Percentiles rank a stretch among this genome's conserved stretches.
Evolutionary conservation across 352 stramenopile species (phyloP).

Genomic region (Phytophthora aleatoria): DNA sequence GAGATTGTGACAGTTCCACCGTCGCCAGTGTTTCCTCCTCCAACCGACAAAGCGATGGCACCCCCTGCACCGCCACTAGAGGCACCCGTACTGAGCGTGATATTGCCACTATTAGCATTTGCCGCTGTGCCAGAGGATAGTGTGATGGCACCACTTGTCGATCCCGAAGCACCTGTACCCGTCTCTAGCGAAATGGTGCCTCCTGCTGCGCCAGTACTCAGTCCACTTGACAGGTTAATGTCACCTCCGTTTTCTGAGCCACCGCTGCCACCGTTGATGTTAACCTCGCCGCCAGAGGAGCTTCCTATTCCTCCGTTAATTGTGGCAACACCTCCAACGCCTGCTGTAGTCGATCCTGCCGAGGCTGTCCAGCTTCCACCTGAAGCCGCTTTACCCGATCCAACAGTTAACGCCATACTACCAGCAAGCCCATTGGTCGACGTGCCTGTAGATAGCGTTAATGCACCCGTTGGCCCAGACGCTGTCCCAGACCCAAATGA

Average conservation of each 20-base stretch:
- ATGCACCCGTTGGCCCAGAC: constrained; percentile 37
- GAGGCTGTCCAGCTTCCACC: constrained; percentile 35
- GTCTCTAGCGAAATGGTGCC: constrained; percentile 34
- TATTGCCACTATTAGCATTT: constrained; percentile 40
- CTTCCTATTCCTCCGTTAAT: constrained; percentile 39
- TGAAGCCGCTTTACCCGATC: constrained; percentile 18
- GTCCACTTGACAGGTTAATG: constrained; percentile 44
- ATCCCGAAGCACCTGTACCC: constrained; percentile 29
- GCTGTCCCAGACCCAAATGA: constrained; percentile 34
- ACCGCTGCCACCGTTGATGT: constrained; percentile 36
- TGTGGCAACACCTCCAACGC: constrained; percentile 35
- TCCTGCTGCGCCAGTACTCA: constrained; percentile 31
- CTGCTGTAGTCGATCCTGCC: constrained; percentile 27
- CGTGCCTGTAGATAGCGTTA: constrained; percentile 46
- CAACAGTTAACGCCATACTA: constrained; percentile 41
- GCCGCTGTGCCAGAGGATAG: constrained; percentile 41
- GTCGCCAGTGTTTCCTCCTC: constrained; percentile 31
- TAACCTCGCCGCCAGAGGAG: constrained; percentile 36
- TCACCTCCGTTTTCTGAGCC: constrained; percentile 33
- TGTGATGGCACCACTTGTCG: constrained; percentile 41
- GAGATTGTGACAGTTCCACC: constrained; percentile 47
- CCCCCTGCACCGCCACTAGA: constrained; percentile 43
- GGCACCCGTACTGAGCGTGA: constrained; percentile 37
- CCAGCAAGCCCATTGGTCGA: constrained; percentile 41
- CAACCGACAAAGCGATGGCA: constrained; percentile 43